A percentile compares a stretch with the other conserved stretches of the same genome.
phyloP scores from a whole-genome alignment of 1,139 yeast genomes.

The Sugiyamaella japonica region DNA sequence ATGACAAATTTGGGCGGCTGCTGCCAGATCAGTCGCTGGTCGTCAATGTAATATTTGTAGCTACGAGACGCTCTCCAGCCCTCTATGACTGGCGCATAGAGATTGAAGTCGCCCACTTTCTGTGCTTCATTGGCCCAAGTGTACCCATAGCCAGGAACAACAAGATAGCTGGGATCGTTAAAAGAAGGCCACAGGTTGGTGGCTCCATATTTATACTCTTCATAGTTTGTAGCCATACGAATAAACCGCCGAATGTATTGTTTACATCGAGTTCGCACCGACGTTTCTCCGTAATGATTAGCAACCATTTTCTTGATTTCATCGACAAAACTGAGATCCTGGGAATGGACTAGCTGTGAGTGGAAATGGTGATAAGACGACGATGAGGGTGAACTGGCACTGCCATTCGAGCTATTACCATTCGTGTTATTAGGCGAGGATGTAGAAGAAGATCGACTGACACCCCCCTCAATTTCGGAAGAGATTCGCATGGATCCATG shows the following conservation, averaged over 20 bases:
- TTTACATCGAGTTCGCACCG: constrained; percentile 39
- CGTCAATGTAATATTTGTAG: constrained; percentile 33
- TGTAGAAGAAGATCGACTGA: constrained; percentile 4
- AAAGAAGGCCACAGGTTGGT: constrained; percentile 37
- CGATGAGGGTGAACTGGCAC: neutral
- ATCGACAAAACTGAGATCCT: constrained; percentile 38
- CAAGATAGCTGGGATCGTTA: constrained; percentile 28
- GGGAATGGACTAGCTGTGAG: constrained; percentile 17
- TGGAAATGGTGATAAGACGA: neutral
- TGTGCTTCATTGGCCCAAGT: constrained; percentile 38
- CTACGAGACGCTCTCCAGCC: constrained; percentile 40
- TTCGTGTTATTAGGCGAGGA: constrained; percentile 9
- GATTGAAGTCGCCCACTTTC: constrained; percentile 31
- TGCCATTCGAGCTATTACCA: neutral
- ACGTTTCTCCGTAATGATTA: constrained; percentile 39
- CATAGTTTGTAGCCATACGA: constrained; percentile 39
- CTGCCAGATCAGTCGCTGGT: constrained; percentile 30
- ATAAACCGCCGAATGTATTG: constrained; percentile 38
- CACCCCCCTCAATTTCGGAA: constrained; percentile 33
- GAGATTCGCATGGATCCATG: constrained; percentile 46
- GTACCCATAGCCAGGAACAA: constrained; percentile 39
- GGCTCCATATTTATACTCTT: constrained; percentile 36
- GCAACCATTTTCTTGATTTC: constrained; percentile 38
- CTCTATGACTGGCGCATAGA: constrained; percentile 37
- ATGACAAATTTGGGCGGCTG: constrained; percentile 34